A percentile compares a stretch with the other conserved stretches of the same genome.
These are phyloP conservation scores for Macrophomina tecta DNA, from an alignment of 2,329 filamentous ascomycete species.

Conservation along the genomic window DNA sequence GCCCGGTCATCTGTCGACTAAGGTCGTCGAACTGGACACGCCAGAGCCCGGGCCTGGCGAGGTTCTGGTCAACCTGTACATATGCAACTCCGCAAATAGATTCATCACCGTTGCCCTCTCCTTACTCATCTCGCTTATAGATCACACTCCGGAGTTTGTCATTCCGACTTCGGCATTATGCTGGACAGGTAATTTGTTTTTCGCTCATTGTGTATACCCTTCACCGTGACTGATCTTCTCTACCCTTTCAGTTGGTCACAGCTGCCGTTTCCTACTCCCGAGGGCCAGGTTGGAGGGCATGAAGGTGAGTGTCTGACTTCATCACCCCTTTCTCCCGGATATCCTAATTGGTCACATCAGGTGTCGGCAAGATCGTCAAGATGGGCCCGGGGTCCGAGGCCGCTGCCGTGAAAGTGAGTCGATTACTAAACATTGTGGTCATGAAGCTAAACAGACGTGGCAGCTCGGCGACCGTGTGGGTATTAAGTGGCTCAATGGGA, in stretches of 20 bases:
- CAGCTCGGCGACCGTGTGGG: constrained; percentile 69
- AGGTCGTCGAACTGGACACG: constrained; percentile 67
- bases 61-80: constrained; percentile 67
- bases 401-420: constrained; percentile 57
- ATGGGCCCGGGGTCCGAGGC: constrained; percentile 65
- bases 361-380: constrained; percentile 68
- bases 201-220: neutral
- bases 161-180: constrained; percentile 43
- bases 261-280: constrained; percentile 64
- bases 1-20: constrained; percentile 68
- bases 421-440: neutral
- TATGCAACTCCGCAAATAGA: constrained; percentile 40
- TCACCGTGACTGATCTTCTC: neutral
- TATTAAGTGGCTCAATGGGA: constrained; percentile 69
- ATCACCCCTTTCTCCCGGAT: neutral
- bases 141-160: constrained; percentile 25
- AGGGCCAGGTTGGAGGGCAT: constrained; percentile 71
- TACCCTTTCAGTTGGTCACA: constrained; percentile 51
- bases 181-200: constrained; percentile 40
- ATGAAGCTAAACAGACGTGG: neutral
- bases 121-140: constrained; percentile 30
- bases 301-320: constrained; percentile 58
- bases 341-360: constrained; percentile 45
- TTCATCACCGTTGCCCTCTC: neutral
- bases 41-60: constrained; percentile 69